Evolutionary conservation across 495 filamentous ascomycete species (phyloP), one percentile per base, ranked within the genome.

Genomic region (Oleoguttula mirabilis): DNA sequence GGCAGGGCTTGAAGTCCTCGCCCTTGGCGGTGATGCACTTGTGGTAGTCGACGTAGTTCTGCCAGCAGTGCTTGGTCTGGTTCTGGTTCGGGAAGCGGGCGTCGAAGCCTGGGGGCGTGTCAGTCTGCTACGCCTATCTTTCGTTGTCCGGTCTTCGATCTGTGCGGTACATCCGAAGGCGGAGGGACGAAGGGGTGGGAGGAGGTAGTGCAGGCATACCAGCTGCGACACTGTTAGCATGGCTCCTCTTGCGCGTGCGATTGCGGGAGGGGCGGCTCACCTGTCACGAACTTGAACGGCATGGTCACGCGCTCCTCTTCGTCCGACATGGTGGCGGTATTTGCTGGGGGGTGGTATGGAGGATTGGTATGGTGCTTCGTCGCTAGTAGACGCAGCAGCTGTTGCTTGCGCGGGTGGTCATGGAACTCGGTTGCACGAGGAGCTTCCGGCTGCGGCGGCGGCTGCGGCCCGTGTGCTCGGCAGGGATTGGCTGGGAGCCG

Each of bases 221-320:
- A 39, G 58, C 55, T 60, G 47, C 32, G 35, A 33, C 23, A 3
- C 36, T 3, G 15, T 32, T 32, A 33, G 39, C 28, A 43, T 36
- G 17, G 19, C n/a, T 15, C 14, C n/a, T n/a, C n/a, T n/a, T 39
- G 19, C 17, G 14, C 11, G n/a, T 31, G 14, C 8, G 11, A 11
- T 36, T 3, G 31, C n/a, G 6, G 27, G 28, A 19, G 39, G 23
- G 21, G 46, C n/a, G n/a, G 56, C 84, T 71, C 78, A 94, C 88
- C 90, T 68, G 90, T 96, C 52, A 96, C 90, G 70, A 95, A 96
- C 80, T 99, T 99, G 82, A 99, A 99, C 66, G 90, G 90, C 77
- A 93, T 99, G 65, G 87, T 94, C 66, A 83, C 77, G 64, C 80
- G 80, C 60, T 94, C 82, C 49, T 79, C 77, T 51, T 86, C 83